A percentile compares a stretch with the other conserved stretches of the same genome.
phyloP scores from a whole-genome alignment of 768 basidiomycete species.

The Pleurotus pulmonarius region DNA sequence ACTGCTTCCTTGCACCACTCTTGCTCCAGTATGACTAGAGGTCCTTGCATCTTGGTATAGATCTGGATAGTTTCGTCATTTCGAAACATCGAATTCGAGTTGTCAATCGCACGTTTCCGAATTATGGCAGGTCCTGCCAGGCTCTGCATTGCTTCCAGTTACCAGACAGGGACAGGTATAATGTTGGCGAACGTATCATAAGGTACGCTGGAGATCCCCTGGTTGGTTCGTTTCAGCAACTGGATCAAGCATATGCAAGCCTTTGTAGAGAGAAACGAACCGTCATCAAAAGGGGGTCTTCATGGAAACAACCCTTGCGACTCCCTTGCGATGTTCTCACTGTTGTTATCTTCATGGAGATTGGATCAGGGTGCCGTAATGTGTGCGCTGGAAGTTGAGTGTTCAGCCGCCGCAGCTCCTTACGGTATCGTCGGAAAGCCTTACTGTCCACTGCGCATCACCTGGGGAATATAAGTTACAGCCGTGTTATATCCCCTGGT shows the following conservation, averaged over 20 bases:
- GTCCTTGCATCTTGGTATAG: too few species aligned
- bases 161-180: not conserved
- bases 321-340: constrained; percentile 1
- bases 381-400: not conserved
- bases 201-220: not conserved
- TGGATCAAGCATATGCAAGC: too few species aligned
- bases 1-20: too few species aligned
- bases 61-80: not conserved
- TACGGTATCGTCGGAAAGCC: not conserved
- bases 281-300: not conserved
- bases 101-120: not conserved
- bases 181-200: not conserved
- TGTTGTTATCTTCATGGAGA: not conserved
- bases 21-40: too few species aligned
- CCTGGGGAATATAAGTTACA: not conserved
- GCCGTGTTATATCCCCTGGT: constrained; percentile 3
- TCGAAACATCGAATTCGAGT: not conserved
- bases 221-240: not conserved
- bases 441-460: not conserved
- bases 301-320: too few species aligned
- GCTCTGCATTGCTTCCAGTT: not conserved
- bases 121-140: constrained; percentile 1
- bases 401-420: not conserved
- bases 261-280: not conserved
- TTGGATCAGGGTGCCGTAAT: not conserved